Conservation (phyloP, 2,329 filamentous ascomycete genomes). For the Alternaria brassicae region DNA sequence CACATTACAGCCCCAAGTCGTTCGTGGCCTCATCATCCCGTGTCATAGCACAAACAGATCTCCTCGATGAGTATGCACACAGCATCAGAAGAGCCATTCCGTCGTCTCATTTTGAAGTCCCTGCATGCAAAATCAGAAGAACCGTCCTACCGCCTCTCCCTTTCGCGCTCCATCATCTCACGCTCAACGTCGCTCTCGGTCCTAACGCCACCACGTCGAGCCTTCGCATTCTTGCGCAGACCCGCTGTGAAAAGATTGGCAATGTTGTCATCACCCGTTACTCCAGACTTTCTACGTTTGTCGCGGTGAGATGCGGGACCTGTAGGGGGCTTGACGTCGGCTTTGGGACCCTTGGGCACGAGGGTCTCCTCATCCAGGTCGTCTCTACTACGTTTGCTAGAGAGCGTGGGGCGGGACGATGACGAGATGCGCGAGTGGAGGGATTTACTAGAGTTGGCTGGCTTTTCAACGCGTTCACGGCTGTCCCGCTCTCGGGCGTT, state of each 20-base stretch:
- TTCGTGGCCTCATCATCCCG: neutral
- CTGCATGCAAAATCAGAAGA: neutral
- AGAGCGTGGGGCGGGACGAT: slow-evolving; percentile 27
- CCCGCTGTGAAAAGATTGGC: slow-evolving; percentile 41
- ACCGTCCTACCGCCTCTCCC: slow-evolving; percentile 30
- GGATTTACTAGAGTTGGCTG: slow-evolving; percentile 23
- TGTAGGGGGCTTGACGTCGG: slow-evolving; percentile 31
- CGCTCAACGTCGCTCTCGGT: slow-evolving; percentile 43
- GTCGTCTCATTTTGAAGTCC: neutral
- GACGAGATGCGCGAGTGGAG: slow-evolving; percentile 30
- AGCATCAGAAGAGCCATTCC: neutral
- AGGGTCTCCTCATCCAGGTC: slow-evolving; percentile 28
- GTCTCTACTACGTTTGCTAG: slow-evolving; percentile 40
- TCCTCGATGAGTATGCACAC: neutral
- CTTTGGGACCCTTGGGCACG: slow-evolving; percentile 21
- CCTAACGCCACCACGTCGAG: slow-evolving; percentile 42
- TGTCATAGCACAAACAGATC: neutral
- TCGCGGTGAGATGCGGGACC: slow-evolving; percentile 43
- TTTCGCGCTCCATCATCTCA: slow-evolving; percentile 43
- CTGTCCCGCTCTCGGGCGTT: slow-evolving; percentile 44
- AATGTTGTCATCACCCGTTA: slow-evolving; percentile 35
- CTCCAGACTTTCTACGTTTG: slow-evolving; percentile 40
- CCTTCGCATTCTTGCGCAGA: slow-evolving; percentile 41
- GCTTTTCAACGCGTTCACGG: slow-evolving; percentile 36
- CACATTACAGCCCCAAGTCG: neutral